These are phyloP conservation scores for Coniochaeta ligniaria DNA, from an alignment of 2,329 filamentous ascomycete species.

Conservation along the genomic window DNA sequence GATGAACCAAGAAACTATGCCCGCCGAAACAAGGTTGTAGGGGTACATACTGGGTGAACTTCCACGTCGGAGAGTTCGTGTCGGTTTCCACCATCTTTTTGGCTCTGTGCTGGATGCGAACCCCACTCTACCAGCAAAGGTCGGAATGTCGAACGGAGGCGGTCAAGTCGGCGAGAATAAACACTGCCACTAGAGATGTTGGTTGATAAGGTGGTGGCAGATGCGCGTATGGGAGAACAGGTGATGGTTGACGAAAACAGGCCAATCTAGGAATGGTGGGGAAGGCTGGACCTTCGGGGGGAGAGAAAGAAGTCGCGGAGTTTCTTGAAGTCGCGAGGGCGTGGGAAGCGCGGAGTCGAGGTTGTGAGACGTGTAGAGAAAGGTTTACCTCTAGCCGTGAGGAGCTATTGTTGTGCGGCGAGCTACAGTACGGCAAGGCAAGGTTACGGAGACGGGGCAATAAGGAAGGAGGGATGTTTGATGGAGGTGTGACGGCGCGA, in stretches of 20 bases:
- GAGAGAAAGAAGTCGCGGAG: not conserved
- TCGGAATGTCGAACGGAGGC: constrained; percentile 3
- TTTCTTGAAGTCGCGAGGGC: not conserved
- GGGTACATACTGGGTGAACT: constrained; percentile 90
- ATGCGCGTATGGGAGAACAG: not conserved
- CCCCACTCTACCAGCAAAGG: constrained; percentile 16
- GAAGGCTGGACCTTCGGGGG: not conserved
- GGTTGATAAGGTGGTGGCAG: not conserved
- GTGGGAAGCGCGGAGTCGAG: not conserved
- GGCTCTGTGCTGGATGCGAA: constrained; percentile 17
- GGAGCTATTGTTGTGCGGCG: not conserved
- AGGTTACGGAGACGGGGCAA: not conserved
- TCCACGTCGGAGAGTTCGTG: constrained; percentile 93
- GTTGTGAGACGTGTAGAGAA: not conserved
- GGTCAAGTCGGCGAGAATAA: constrained; percentile 4
- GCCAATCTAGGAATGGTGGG: not conserved
- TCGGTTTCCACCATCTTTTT: constrained; percentile 93
- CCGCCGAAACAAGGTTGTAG: not conserved
- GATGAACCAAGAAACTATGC: not conserved
- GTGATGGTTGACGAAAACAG: not conserved
- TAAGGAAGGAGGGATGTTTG: not conserved
- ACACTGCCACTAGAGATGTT: constrained; percentile 1
- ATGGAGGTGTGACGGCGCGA: constrained; percentile 1
- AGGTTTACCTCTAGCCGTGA: not conserved
- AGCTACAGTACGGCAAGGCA: not conserved